These are phyloP conservation scores for Phaeophleospora eucalypticola DNA, from an alignment of 2,329 filamentous ascomycete genomes.

Conservation along the genomic window DNA sequence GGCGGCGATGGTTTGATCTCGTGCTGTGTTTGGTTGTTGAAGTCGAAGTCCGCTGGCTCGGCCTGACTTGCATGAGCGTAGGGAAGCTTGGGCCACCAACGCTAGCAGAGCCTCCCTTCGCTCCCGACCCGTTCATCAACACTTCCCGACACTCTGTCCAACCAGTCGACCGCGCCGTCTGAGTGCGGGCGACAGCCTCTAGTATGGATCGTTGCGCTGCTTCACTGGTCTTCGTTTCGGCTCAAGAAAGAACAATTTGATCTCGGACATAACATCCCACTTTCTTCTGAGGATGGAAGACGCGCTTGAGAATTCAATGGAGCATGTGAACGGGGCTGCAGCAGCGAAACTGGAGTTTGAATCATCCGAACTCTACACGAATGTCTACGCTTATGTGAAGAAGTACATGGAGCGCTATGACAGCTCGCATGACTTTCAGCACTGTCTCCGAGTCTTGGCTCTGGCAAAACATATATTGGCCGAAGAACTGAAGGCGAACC, in stretches of 20 bases:
- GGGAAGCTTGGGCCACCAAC: neutral
- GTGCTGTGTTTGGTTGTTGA: neutral
- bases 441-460: constrained; percentile 75
- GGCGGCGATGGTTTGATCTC: neutral
- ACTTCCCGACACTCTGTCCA: neutral
- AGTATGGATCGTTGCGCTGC: neutral
- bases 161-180: neutral
- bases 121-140: too few species aligned
- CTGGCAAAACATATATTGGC: constrained; percentile 64
- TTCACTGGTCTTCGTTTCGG: too few species aligned
- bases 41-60: neutral
- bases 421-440: constrained; percentile 80
- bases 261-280: too few species aligned
- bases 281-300: neutral
- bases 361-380: constrained; percentile 27
- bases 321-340: neutral
- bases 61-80: neutral
- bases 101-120: neutral
- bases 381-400: constrained; percentile 57
- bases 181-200: neutral
- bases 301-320: neutral
- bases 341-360: constrained; percentile 23
- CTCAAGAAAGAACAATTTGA: too few species aligned
- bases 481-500: constrained; percentile 23
- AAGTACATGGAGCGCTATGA: constrained; percentile 75